These are phyloP conservation scores for Macrophomina pseudophaseolina DNA, from an alignment of 2,329 filamentous ascomycete species.

Conservation along the genomic window DNA sequence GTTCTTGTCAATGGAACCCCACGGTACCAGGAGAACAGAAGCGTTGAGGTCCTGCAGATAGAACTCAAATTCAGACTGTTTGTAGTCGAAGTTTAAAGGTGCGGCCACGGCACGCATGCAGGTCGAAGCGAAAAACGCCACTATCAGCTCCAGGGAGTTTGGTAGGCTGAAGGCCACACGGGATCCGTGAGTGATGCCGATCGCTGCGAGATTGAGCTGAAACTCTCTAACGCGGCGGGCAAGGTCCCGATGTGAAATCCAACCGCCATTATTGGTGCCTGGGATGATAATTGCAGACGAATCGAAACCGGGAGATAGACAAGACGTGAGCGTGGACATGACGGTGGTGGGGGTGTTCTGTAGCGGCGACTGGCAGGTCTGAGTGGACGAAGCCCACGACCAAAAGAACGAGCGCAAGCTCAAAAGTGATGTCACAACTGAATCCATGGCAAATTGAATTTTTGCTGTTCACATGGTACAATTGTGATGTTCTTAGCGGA, in stretches of 20 bases:
- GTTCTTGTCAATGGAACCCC: conserved; percentile 64
- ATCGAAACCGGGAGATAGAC: conserved; percentile 25
- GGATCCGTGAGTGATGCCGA: conserved; percentile 43
- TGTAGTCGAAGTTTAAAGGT: conserved; percentile 78
- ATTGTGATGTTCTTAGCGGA: neutral
- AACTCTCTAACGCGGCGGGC: conserved; percentile 1
- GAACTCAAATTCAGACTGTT: conserved; percentile 83
- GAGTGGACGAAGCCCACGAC: neutral
- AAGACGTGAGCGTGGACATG: conserved; percentile 27
- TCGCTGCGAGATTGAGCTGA: conserved; percentile 55
- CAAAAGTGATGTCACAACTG: neutral
- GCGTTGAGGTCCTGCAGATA: conserved; percentile 81
- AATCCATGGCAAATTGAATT: neutral
- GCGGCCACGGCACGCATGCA: conserved; percentile 78
- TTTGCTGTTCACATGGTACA: neutral
- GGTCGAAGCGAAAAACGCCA: conserved; percentile 74
- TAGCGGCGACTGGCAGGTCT: neutral
- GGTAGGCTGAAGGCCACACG: conserved; percentile 69
- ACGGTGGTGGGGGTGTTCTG: neutral
- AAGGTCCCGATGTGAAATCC: neutral
- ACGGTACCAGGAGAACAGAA: conserved; percentile 71
- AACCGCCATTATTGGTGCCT: neutral
- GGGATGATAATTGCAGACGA: conserved; percentile 12
- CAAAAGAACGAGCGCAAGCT: conserved; percentile 2
- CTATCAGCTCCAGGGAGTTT: conserved; percentile 69